These are phyloP conservation scores for Aspergillus sp. DNA, from an alignment of 2,329 filamentous ascomycete species.

Conservation along the genomic window DNA sequence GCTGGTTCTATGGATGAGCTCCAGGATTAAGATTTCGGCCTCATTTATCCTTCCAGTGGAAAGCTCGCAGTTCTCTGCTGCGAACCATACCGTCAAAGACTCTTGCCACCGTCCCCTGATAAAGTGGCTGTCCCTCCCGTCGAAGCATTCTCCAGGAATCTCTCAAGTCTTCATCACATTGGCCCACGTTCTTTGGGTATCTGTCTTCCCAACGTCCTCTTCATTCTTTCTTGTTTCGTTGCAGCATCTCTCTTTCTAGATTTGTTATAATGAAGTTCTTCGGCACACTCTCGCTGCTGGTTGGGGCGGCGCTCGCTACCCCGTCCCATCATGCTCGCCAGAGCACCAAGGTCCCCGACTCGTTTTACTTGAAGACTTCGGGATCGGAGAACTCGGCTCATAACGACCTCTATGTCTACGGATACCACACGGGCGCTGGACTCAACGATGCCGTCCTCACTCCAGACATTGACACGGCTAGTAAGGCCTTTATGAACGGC, in stretches of 20 bases:
- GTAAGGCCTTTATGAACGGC: conserved; percentile 38
- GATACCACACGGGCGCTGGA: conserved; percentile 49
- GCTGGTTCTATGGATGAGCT: conserved; percentile 6
- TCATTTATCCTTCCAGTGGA: conserved; percentile 1
- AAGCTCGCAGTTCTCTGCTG: neutral
- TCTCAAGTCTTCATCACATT: neutral
- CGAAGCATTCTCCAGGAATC: neutral
- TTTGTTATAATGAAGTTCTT: conserved; percentile 32
- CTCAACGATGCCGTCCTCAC: conserved; percentile 43
- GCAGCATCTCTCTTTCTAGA: conserved; percentile 10
- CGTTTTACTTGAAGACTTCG: conserved; percentile 42
- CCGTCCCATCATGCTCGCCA: conserved; percentile 28
- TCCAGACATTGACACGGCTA: conserved; percentile 28
- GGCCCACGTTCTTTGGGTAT: conserved; percentile 12
- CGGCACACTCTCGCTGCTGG: conserved; percentile 33
- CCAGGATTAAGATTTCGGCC: conserved; percentile 10
- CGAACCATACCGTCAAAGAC: neutral
- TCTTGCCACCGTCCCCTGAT: conserved; percentile 16
- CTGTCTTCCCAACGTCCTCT: conserved; percentile 5
- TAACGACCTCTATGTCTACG: conserved; percentile 43
- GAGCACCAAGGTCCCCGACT: conserved; percentile 23
- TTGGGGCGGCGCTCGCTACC: conserved; percentile 31
- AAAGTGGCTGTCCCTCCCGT: conserved; percentile 9
- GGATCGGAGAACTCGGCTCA: conserved; percentile 30
- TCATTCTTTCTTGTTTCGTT: conserved; percentile 4